Evolutionary conservation across 805 yeast genomes (phyloP).

Genomic region (Schwanniomyces occidentalis): DNA sequence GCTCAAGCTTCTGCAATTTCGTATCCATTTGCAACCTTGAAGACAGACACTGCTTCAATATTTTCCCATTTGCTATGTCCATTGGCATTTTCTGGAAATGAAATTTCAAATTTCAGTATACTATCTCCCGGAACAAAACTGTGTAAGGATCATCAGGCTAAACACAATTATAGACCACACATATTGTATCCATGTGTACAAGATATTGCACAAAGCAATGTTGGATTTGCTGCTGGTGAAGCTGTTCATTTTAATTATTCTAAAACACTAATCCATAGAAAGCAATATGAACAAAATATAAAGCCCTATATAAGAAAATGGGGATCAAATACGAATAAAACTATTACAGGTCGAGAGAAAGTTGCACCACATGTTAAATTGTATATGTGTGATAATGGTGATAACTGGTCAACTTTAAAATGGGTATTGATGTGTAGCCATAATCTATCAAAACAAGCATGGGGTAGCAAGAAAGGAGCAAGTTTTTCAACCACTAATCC

Average conservation of each 20-base stretch:
- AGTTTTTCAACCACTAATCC: slow-evolving; percentile 14
- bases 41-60: slow-evolving; percentile 35
- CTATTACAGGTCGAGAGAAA: slow-evolving; percentile 30
- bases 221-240: slow-evolving; percentile 51
- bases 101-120: slow-evolving; percentile 18
- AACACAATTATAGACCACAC: slow-evolving; percentile 29
- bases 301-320: slow-evolving; percentile 47
- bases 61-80: slow-evolving; percentile 52
- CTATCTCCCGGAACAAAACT: slow-evolving; percentile 25
- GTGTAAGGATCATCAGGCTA: slow-evolving; percentile 19
- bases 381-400: slow-evolving; percentile 54
- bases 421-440: slow-evolving; percentile 79
- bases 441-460: slow-evolving; percentile 74
- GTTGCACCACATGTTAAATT: slow-evolving; percentile 71
- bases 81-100: slow-evolving; percentile 32
- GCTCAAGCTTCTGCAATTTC: slow-evolving; percentile 53
- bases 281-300: slow-evolving; percentile 44
- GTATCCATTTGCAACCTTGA: slow-evolving; percentile 34
- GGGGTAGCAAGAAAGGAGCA: slow-evolving; percentile 55
- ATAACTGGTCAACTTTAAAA: slow-evolving; percentile 48
- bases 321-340: slow-evolving; percentile 20
- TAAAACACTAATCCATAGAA: slow-evolving; percentile 16
- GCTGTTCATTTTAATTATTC: slow-evolving; percentile 49
- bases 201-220: slow-evolving; percentile 38
- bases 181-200: slow-evolving; percentile 47